These are phyloP conservation scores for Diaporthe nobilis DNA, from an alignment of 2,329 filamentous ascomycete genomes.

Conservation along the genomic window DNA sequence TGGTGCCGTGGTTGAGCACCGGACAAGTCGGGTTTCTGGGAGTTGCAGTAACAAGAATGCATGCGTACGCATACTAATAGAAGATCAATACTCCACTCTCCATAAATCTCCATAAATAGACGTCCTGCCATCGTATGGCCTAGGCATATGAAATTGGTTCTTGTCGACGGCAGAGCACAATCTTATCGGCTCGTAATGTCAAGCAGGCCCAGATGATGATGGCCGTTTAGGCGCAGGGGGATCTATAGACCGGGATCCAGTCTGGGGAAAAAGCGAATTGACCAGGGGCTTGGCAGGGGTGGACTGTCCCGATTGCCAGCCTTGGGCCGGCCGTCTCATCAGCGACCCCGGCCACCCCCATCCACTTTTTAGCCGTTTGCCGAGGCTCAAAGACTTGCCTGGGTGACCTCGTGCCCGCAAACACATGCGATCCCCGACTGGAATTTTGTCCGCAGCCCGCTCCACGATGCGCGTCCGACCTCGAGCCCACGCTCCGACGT, in stretches of 20 bases:
- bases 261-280: constrained; percentile 36
- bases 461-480: constrained; percentile 31
- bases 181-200: constrained; percentile 15
- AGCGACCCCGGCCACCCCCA: constrained; percentile 25
- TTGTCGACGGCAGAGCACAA: constrained; percentile 12
- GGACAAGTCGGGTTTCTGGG: not conserved
- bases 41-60: not conserved
- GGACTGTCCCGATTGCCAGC: not conserved
- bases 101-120: constrained; percentile 22
- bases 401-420: constrained; percentile 6
- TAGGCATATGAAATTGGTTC: not conserved
- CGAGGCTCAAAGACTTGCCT: constrained; percentile 15
- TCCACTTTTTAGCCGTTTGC: constrained; percentile 32
- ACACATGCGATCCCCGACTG: constrained; percentile 23
- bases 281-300: constrained; percentile 29
- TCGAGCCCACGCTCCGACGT: not conserved
- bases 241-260: constrained; percentile 7
- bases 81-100: not conserved
- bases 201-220: not conserved
- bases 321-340: constrained; percentile 10
- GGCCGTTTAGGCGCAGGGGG: constrained; percentile 1
- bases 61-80: not conserved
- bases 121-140: not conserved
- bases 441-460: constrained; percentile 19
- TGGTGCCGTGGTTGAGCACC: not conserved